Percentiles rank a stretch among this genome's conserved stretches.
Conservation (phyloP, 2,329 filamentous ascomycete species). For the Alternaria incomplexa region DNA sequence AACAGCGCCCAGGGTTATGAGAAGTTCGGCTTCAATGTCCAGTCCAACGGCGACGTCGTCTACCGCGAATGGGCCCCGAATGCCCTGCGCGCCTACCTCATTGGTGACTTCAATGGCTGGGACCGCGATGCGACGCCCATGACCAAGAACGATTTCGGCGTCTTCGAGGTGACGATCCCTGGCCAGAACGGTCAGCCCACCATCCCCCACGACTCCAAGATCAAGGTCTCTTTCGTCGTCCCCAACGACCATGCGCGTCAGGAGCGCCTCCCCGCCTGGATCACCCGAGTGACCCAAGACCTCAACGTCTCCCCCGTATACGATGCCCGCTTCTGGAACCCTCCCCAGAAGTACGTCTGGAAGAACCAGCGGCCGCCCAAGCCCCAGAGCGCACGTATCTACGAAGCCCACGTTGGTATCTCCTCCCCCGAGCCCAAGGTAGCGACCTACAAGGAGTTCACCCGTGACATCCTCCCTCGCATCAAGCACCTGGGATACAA, state of each 20-base stretch:
- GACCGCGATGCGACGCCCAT: slow-evolving; percentile 82
- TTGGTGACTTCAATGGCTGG: slow-evolving; percentile 97
- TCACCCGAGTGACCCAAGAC: slow-evolving; percentile 95
- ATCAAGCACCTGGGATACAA: slow-evolving; percentile 95
- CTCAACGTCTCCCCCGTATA: slow-evolving; percentile 87
- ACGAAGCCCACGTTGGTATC: slow-evolving; percentile 98
- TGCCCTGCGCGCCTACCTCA: slow-evolving; percentile 80
- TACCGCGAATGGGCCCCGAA: slow-evolving; percentile 98
- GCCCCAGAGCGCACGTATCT: slow-evolving; percentile 85
- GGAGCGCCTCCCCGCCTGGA: slow-evolving; percentile 94
- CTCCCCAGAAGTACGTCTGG: slow-evolving; percentile 82
- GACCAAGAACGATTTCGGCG: slow-evolving; percentile 83
- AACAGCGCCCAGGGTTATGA: slow-evolving; percentile 73
- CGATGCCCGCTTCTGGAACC: slow-evolving; percentile 97
- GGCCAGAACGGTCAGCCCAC: slow-evolving; percentile 74
- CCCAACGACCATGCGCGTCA: slow-evolving; percentile 76
- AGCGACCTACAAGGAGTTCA: slow-evolving; percentile 97
- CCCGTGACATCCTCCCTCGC: slow-evolving; percentile 84
- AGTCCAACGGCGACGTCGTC: slow-evolving; percentile 79
- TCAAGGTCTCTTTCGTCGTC: slow-evolving; percentile 89
- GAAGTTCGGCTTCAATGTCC: slow-evolving; percentile 82
- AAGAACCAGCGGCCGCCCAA: slow-evolving; percentile 83
- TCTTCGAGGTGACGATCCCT: slow-evolving; percentile 83
- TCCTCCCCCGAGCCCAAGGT: slow-evolving; percentile 89
- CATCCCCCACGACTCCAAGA: slow-evolving; percentile 91